These are phyloP conservation scores for Leishmania arabica DNA, from an alignment of 208 protist species.

Conservation along the genomic window DNA sequence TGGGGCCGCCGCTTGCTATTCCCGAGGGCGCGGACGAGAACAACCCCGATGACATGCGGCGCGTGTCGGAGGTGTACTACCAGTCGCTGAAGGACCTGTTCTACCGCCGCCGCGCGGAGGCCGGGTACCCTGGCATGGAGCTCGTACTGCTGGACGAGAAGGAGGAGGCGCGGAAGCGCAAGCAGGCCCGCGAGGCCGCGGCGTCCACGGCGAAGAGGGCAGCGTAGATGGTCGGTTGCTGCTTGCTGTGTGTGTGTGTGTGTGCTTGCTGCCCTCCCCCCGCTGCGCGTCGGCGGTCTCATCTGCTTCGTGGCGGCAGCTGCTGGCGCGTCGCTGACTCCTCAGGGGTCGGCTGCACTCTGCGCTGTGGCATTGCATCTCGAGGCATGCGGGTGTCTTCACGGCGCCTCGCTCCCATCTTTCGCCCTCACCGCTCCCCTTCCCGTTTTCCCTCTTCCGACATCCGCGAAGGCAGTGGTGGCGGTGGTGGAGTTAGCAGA, in stretches of 20 bases:
- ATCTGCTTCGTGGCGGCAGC: neutral
- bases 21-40: conserved; percentile 53
- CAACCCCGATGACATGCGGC: conserved; percentile 60
- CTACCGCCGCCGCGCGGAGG: conserved; percentile 66
- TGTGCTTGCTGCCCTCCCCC: neutral
- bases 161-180: conserved; percentile 33
- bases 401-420: neutral
- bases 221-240: neutral
- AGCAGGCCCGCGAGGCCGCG: conserved; percentile 14
- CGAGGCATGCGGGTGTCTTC: neutral
- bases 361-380: neutral
- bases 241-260: neutral
- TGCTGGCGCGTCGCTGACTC: neutral
- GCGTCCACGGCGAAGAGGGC: conserved; percentile 17
- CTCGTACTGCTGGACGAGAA: conserved; percentile 56
- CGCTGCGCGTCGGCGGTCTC: neutral
- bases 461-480: neutral
- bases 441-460: neutral
- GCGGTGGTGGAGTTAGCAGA: neutral
- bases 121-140: conserved; percentile 83
- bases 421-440: neutral
- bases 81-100: conserved; percentile 59
- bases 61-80: conserved; percentile 65
- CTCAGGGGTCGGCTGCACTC: neutral
- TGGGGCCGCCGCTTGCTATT: conserved; percentile 64